Evolutionary conservation across 208 protist species (phyloP), one percentile per base, ranked within the genome.

Genomic region (Angomonas ambiguus): DNA sequence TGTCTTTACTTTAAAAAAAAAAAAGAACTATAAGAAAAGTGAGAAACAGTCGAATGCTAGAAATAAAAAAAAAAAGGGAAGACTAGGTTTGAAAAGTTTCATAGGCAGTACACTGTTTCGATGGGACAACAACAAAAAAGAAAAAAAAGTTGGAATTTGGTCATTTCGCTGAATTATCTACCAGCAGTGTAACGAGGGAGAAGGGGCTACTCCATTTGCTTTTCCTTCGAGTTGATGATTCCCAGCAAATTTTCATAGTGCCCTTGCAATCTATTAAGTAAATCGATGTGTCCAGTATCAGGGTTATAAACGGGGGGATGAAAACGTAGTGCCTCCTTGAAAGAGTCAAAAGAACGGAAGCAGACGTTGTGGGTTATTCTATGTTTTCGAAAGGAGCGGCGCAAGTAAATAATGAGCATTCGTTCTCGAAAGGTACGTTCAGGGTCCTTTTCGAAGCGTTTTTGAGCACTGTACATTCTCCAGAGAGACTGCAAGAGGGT

Each of bases 401-500:
- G 49, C 34, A 48, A 2, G 11, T 31, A 62, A 4, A 13, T 30
- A 28, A 6, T 24, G 27, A 1, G 58, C 1, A 38, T 62, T 76
- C 10, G 20, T 22, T 13, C 65, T 8, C 16, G 8, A 27, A n/a
- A n/a, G 13, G 8, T 20, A 24, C 25, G 53, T 83, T 87, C 88
- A 93, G 0, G 81, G 16, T 93, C 77, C 0, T 41, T 67, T 28
- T 93, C 83, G 55, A 93, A 90, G 4, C 41, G 34, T 55, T 85
- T 83, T 60, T 85, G 65, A 24, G 72, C 58, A 0, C 64, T 32
- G 71, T 89, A 87, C 87, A 91, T 93, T 35, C 87, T 69, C 87
- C 87, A 93, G 5, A 93, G 76, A 0, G 83, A 93, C 71, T 93
- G 87, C 76, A 93, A 64, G 33, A 91, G 67, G 33, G 84, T 89